Evolutionary conservation across 805 yeast species (phyloP).

Genomic region (Hanseniaspora valbyensis): DNA sequence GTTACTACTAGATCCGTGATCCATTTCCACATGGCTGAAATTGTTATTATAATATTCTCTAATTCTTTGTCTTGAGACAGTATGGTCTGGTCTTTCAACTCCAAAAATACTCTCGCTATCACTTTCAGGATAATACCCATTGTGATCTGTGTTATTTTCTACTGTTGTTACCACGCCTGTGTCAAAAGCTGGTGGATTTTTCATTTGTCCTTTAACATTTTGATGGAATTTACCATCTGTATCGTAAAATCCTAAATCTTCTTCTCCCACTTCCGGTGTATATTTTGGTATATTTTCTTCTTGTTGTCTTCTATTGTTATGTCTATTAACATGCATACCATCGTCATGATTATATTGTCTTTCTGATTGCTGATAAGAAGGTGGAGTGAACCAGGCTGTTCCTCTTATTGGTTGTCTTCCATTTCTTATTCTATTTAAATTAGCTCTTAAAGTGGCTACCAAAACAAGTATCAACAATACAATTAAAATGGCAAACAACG

Average conservation of each 20-base stretch:
- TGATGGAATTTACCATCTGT: slow-evolving; percentile 42
- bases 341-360: slow-evolving; percentile 34
- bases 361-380: slow-evolving; percentile 59
- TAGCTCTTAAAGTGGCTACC: slow-evolving; percentile 42
- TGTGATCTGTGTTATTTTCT: not conserved
- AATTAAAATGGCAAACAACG: slow-evolving; percentile 51
- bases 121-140: not conserved
- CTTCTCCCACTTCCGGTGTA: slow-evolving; percentile 52
- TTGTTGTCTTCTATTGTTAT: slow-evolving; percentile 14
- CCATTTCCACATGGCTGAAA: not conserved
- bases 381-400: slow-evolving; percentile 58
- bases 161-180: not conserved
- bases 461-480: slow-evolving; percentile 39
- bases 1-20: slow-evolving; percentile 1
- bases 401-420: slow-evolving; percentile 47
- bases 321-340: slow-evolving; percentile 22
- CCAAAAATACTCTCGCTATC: slow-evolving; percentile 4
- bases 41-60: slow-evolving; percentile 6
- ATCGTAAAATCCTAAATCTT: slow-evolving; percentile 73
- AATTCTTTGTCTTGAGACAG: slow-evolving; percentile 14
- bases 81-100: slow-evolving; percentile 11
- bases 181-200: slow-evolving; percentile 25
- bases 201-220: slow-evolving; percentile 27
- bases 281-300: slow-evolving; percentile 59
- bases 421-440: slow-evolving; percentile 38